Evolutionary conservation across 768 basidiomycete species (phyloP), one percentile per base, ranked within the genome.

Genomic region (Megacollybia marginata): DNA sequence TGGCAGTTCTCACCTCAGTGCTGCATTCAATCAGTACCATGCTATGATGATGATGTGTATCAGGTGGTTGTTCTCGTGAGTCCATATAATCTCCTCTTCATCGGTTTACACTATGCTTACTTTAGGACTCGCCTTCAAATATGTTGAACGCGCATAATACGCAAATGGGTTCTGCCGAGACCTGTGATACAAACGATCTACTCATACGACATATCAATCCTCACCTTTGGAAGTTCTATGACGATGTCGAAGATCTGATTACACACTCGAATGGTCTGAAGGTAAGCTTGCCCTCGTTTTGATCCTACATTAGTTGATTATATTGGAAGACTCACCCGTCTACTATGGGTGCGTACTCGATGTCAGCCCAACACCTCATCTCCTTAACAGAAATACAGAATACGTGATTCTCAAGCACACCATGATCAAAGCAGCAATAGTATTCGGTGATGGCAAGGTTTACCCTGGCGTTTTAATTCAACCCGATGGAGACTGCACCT

Each of bases 181-280:
- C 60, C 4, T 69, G 59, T 43, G 56, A 62, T 9, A 68, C 67
- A 1, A 61, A 54, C 28, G 70, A 70, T 48, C 59, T 71, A 5
- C 23, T 73, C 18, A 19, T 54, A 32, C 59, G 54, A 9, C 71
- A 74, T 49, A 62, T 56, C 1, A 59, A 64, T 11, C 55, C 59
- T 1, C 53, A 54, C 2, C 44, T 59, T 8, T 72, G 58, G 55
- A 62, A 52, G 47, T 50, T 71, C 0, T 32, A 42, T 6, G 48
- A 38, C 1, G 38, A 42, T 9, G 42, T 42, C 20, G 48, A 49
- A 9, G 48, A 49, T 42, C 48, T 42, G 28, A 36, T 49, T 43
- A 34, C 33, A n/a, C 48, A 42, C 6, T 49, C 48, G 20, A 49
- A 20, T 8, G 48, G 48, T 8, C 20, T 42, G 33, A 49, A 49